Percentiles rank a stretch among this genome's conserved stretches.
Evolutionary conservation across 208 protist genomes (phyloP).

Genomic region (Tritrichomonas musculus): DNA sequence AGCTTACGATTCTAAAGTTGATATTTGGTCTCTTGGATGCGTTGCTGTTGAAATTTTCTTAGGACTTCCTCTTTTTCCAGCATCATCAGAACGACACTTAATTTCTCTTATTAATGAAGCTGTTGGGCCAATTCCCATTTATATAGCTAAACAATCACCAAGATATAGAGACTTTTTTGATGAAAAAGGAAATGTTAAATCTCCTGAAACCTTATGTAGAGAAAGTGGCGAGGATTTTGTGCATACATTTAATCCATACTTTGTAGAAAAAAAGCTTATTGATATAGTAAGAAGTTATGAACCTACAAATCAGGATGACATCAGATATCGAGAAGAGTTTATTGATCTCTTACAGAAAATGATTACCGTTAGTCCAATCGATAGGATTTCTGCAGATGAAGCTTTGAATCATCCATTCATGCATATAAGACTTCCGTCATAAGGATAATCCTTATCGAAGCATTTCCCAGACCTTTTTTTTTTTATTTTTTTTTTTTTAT

Average conservation of each 20-base stretch:
- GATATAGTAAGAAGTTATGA: background rate
- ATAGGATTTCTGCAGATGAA: background rate
- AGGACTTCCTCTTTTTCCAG: constrained; percentile 2
- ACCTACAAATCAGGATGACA: background rate
- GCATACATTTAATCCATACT: background rate
- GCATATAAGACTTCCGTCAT: background rate
- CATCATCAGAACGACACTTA: background rate
- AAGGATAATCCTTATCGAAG: too few relatives aligned
- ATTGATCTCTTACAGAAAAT: background rate
- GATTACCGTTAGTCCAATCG: background rate
- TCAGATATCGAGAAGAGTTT: background rate
- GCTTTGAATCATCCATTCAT: background rate
- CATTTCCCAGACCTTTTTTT: too few relatives aligned
- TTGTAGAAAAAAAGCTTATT: background rate
- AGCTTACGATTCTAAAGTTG: constrained; percentile 46
- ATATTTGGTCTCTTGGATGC: constrained; percentile 56
- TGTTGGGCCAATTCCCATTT: background rate
- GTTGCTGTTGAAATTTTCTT: constrained; percentile 48
- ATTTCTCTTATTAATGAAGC: background rate
- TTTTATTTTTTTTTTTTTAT: too few relatives aligned
- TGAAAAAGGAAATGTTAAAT: background rate
- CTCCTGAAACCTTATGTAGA: background rate
- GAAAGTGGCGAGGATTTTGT: background rate
- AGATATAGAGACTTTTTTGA: background rate
- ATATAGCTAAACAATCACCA: background rate